Evolutionary conservation across 345 rosid species (phyloP), one percentile per base, ranked within the genome.

Genomic region (Heritiera littoralis): DNA sequence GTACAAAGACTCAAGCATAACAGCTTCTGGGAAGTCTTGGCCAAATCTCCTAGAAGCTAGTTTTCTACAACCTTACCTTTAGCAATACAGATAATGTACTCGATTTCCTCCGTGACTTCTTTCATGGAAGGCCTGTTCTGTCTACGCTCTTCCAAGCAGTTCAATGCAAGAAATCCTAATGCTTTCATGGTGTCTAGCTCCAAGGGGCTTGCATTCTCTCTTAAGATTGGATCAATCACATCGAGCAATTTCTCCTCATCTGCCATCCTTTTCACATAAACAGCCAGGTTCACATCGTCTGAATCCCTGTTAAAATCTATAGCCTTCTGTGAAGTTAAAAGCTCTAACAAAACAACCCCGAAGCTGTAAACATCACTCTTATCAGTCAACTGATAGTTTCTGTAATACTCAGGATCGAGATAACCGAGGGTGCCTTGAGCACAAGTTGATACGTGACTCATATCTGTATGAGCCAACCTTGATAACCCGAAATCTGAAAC

Each of bases 341-440:
- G 79, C 86, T 89, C 94, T 10, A 91, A 38, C 30, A 91, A 54
- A 76, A 91, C 94, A 13, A 91, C 91, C 20, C 94, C 92, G n/a
- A 88, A 91, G 81, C 94, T 91, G 52, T 91, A 91, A 35, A 89
- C 91, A 52, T 91, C 91, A 20, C 94, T 91, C 81, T 89, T 88
- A 54, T 89, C 92, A 0, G 92, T 88, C 18, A 91, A 76, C 83
- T 91, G 92, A 63, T 84, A 89, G 61, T 87, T 89, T 52, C 86
- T 72, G 75, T 87, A 91, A 79, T 91, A 91, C 8, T 91, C 94
- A 1, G 91, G 92, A 64, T 91, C 94, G 0, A 91, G 86, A 78
- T 91, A 91, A 0, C 94, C 94, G 0, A 89, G 56, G 1, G 92
- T 91, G 2, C 94, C 92, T 70, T 91, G 92, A 9, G 90, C 92